Evolutionary conservation across 1,284 basidiomycete species (phyloP), one percentile per base, ranked within the genome.

Genomic region (Heimioporus punctisporus): DNA sequence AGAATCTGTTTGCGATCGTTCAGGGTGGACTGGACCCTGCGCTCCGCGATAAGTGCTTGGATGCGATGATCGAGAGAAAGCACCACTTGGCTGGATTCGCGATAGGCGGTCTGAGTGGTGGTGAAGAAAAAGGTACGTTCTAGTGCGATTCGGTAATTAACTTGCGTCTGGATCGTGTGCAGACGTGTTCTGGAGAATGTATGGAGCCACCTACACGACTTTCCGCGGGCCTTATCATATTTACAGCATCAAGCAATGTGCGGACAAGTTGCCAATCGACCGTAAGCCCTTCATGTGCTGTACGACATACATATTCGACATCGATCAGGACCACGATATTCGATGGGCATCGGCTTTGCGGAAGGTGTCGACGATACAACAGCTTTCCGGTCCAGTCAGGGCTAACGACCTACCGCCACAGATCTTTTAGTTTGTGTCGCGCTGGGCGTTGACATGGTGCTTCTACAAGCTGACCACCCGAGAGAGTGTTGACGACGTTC

Each of bases 171-270:
- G 31, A 57, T 27, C 48, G 27, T 46, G 46, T 24, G 52, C 48
- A 92, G 90, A 92, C 71, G 70, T 84, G 4, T 95, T 95, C 69
- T 95, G 92, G 92, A 81, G 82, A 70, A 82, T 94, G 92, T 93
- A 68, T n/a, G 64, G 84, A 50, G 34, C 11, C 39, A 47, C 12
- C 52, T 15, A 42, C 31, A 42, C 21, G 14, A 23, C 42, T 26
- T 51, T 26, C 23, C 54, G 27, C 23, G 34, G 48, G 51, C n/a
- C 52, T 68, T 43, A 71, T 43, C 26, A 9, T 21, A 14, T 42
- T 47, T 46, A 27, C 62, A 94, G 92, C 25, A 89, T 95, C 52
- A 85, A 85, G 55, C 89, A 90, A 66, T 95, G 93, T 63, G 80
- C 90, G 7, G 85, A 82, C 45, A 86, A 80, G 61, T 73, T 94